Base-by-base conservation (phyloP, 2,329 filamentous ascomycete genomes). In the Nigrospora sphaerica region DNA sequence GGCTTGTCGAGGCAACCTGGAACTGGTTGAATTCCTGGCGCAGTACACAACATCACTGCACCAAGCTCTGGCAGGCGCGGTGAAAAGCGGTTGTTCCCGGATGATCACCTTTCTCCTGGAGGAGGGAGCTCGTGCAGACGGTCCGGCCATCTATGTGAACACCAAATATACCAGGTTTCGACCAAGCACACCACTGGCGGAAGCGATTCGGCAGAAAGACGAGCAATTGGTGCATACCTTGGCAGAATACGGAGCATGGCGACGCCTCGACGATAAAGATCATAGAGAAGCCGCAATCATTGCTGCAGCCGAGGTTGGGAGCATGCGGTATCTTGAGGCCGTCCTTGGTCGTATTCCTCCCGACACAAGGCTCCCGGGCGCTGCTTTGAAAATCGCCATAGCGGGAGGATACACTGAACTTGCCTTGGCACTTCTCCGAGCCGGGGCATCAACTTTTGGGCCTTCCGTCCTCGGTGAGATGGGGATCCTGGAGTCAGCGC, bases 221-320 rank as follows among this genome's bases (percentile, higher is more conserved):
- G 0, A 10, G 1, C 14, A 12, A 0, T 32, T 40, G 12, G 14
- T 40, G 11, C 3, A 40, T 17, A 17, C 13, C 12, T 16, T 40
- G 13, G 14, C n/a, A 16, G 39, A 40, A 4, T 40, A 40, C 13
- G 39, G 39, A 4, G 39, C 23, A 6, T 40, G 39, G 39, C 2
- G 4, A n/a, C 9, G 3, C 14, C 16, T 40, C 4, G 3, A 17
- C 4, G 2, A 17, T 3, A 0, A 4, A 12, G 7, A 12, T 2
- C 39, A 40, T 17, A 13, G 31, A 5, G 23, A 17, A 12, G 13
- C 23, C 12, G 23, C 23, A 6, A 40, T 17, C 9, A 2, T 11
- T 7, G 39, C 39, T 12, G 39, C 39, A 4, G 23, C 39, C 6
- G 17, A 17, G 39, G 23, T 32, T 17, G 39, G 39, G 17, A 40